Base-by-base conservation (phyloP, 805 yeast species). In the Lachancea mirantina region DNA sequence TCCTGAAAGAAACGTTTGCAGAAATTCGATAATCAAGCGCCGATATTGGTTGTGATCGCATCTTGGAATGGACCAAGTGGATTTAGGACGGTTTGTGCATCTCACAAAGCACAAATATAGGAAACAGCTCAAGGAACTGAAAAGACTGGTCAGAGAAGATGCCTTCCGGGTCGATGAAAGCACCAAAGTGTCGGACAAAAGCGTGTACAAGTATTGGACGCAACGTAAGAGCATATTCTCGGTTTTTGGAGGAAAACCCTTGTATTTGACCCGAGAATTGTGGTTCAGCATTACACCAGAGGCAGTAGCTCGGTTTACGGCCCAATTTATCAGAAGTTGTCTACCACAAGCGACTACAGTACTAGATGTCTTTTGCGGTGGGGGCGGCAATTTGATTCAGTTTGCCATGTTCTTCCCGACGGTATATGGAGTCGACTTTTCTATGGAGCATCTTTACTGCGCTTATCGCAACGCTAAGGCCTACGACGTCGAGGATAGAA, bases 231-330 rank as follows among this genome's bases (percentile, higher is more conserved):
- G 52, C 10, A 51, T 87, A 7, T 87, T 87, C 51, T 61, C 74
- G 5, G 63, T 59, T 41, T 81, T 67, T 43, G 84, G 83, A 47
- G 69, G 74, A 5, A 89, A 92, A 2, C 39, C 47, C 0, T 67
- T 85, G 1, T 65, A 65, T 33, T 64, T 88, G 62, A 79, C 81
- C 1, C 62, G 71, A 10, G 92, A 80, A 49, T 65, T 85, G 31
- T 83, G 95, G 92, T 88, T 67, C 55, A 78, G 89, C 35, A 95
- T 85, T 4, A 88, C 97, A 0, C 88, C 95, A 0, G 96, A 88
- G 48, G 47, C 54, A 2, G 61, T 83, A 1, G 92, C 95, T 1
- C 57, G 61, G 5, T 75, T 74, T 45, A 56, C 70, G 0, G 80
- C 87, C 0, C 64, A 68, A 34, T 67, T 74, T 36, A 56, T 78